Conservation (phyloP, 2,329 filamentous ascomycete genomes). For the Alternaria ethzedia region DNA sequence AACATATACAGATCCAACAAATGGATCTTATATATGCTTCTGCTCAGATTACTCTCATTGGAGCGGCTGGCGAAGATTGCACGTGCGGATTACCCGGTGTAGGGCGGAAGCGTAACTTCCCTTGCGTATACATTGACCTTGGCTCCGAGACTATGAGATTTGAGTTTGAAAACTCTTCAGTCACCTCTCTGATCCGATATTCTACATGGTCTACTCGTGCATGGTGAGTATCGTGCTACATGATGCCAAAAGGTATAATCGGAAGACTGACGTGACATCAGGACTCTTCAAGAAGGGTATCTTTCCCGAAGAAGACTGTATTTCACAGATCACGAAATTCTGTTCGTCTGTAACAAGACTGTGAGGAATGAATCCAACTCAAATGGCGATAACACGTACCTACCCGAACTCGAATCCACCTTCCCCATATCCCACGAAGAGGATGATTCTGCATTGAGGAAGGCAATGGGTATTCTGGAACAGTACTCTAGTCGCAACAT, state of each 20-base stretch:
- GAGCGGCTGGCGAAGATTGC: neutral
- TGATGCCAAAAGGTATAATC: too few species aligned
- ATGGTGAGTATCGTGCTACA: neutral
- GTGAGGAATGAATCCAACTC: accelerated
- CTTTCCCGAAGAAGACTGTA: neutral
- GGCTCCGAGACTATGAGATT: neutral
- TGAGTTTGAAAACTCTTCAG: accelerated
- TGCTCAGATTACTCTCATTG: neutral
- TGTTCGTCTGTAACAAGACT: neutral
- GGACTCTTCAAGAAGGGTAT: neutral
- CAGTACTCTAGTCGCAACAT: accelerated
- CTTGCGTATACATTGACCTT: neutral
- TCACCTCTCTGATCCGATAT: accelerated
- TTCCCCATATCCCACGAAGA: neutral
- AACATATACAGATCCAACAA: neutral
- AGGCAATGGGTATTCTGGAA: too few species aligned
- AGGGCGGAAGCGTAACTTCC: neutral
- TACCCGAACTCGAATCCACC: too few species aligned
- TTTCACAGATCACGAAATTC: neutral
- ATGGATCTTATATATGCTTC: neutral
- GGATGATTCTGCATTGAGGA: neutral
- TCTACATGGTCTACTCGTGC: neutral
- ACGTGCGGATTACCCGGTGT: neutral
- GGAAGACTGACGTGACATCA: neutral
- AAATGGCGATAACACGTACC: too few species aligned